phyloP scores from a whole-genome alignment of 2,329 filamentous ascomycete genomes.

The Neonectria neomacrospora region DNA sequence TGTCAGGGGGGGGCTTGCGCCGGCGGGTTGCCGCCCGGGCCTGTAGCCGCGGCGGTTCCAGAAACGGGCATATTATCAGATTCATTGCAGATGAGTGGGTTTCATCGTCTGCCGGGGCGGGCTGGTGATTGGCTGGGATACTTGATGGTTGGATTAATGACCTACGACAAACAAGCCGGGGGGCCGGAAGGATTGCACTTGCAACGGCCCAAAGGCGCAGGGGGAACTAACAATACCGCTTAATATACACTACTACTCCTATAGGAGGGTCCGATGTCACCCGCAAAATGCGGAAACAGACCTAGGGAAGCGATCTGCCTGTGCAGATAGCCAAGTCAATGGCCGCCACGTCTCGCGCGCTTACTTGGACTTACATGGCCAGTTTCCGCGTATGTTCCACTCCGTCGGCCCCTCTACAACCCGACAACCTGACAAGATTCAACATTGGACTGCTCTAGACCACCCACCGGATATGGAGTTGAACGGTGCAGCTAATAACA shows the following conservation, averaged over 20 bases:
- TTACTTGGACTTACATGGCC: neutral
- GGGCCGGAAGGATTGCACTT: neutral
- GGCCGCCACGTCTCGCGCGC: slow-evolving; percentile 9
- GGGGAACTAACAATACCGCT: slow-evolving; percentile 18
- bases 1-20: neutral
- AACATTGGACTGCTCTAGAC: neutral
- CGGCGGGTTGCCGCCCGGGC: neutral
- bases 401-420: neutral
- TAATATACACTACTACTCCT: neutral
- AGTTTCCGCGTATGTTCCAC: neutral
- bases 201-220: slow-evolving; percentile 13
- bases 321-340: neutral
- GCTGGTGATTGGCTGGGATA: neutral
- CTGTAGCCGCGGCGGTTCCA: neutral
- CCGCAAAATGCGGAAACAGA: slow-evolving; percentile 23
- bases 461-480: neutral
- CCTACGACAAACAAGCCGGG: neutral
- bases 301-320: slow-evolving; percentile 21
- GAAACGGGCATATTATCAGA: neutral
- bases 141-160: neutral
- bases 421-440: too few relatives aligned
- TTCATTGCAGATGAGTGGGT: neutral
- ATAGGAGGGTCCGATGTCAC: neutral
- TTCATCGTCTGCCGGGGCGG: neutral
- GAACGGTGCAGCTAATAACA: neutral